Evolutionary conservation across 2,329 filamentous ascomycete species (phyloP).

Genomic region (Pseudocercospora cruenta): DNA sequence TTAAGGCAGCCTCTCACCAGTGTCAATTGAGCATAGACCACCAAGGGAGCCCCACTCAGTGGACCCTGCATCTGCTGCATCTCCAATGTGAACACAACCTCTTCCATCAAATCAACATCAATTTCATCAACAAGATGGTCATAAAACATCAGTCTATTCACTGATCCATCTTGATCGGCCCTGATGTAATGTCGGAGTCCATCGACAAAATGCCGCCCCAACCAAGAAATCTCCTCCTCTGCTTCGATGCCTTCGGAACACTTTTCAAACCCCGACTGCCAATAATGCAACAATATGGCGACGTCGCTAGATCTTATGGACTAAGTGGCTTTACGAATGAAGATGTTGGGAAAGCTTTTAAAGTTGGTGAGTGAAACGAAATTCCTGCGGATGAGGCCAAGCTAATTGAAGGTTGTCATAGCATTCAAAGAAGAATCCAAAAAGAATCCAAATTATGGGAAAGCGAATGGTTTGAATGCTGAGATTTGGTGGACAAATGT

Average conservation of each 20-base stretch:
- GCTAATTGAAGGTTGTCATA: not conserved
- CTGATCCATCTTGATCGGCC: not conserved
- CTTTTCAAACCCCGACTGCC: constrained; percentile 58
- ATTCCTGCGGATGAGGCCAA: too few species aligned
- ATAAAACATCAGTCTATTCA: not conserved
- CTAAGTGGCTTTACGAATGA: constrained; percentile 48
- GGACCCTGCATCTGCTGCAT: not conserved
- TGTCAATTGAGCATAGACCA: not conserved
- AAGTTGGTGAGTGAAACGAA: constrained; percentile 37
- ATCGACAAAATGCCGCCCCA: not conserved
- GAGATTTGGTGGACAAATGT: constrained; percentile 65
- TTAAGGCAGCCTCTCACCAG: too few species aligned
- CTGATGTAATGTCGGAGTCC: too few species aligned
- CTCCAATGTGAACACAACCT: not conserved
- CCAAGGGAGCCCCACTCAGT: not conserved
- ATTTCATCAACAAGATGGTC: not conserved
- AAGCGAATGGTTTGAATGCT: constrained; percentile 54
- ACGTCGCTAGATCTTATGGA: constrained; percentile 56
- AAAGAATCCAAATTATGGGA: constrained; percentile 63
- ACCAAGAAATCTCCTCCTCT: constrained; percentile 56
- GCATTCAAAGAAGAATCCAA: constrained; percentile 56
- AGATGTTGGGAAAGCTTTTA: constrained; percentile 47
- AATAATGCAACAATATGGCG: constrained; percentile 59
- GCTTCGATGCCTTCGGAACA: constrained; percentile 69
- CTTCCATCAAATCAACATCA: not conserved